Evolutionary conservation across 2,329 filamentous ascomycete species (phyloP).

Genomic region (Xylaria sp.): DNA sequence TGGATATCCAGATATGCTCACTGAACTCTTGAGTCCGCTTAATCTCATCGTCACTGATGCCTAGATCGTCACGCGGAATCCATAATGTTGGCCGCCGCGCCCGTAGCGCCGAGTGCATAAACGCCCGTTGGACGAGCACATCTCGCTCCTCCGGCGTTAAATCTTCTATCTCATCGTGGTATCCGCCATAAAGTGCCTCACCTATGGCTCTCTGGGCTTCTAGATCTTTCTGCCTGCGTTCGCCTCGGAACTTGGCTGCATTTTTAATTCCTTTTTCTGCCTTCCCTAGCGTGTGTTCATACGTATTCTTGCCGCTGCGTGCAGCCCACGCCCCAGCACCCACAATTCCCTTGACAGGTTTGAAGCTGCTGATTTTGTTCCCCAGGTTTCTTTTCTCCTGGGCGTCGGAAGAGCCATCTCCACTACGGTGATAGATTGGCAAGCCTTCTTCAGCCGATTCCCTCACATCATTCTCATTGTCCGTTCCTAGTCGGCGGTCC

Average conservation of each 20-base stretch:
- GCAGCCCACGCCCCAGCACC: conserved; percentile 56
- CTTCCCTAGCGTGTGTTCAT: conserved; percentile 51
- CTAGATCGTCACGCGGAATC: conserved; percentile 90
- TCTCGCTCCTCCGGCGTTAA: conserved; percentile 89
- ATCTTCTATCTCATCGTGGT: conserved; percentile 93
- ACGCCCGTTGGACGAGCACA: conserved; percentile 81
- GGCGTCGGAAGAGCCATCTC: conserved; percentile 45
- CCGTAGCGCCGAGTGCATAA: conserved; percentile 86
- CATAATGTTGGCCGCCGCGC: conserved; percentile 87
- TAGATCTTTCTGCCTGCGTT: conserved; percentile 63
- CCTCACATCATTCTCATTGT: conserved; percentile 56
- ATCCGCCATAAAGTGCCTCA: conserved; percentile 82
- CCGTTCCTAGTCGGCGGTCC: conserved; percentile 67
- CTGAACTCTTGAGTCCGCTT: conserved; percentile 76
- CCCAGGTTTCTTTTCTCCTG: conserved; percentile 35
- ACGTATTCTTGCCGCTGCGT: conserved; percentile 55
- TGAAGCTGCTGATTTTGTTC: conserved; percentile 42
- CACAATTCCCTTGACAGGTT: conserved; percentile 53
- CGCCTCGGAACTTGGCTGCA: conserved; percentile 54
- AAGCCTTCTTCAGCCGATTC: conserved; percentile 47
- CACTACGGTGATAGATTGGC: conserved; percentile 49
- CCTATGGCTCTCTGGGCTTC: conserved; percentile 77
- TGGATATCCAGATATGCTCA: conserved; percentile 88
- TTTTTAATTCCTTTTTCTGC: conserved; percentile 48
- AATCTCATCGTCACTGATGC: conserved; percentile 91